These are phyloP conservation scores for Amphibolis antarctica DNA, from an alignment of 106 monocot genomes.

Conservation along the genomic window DNA sequence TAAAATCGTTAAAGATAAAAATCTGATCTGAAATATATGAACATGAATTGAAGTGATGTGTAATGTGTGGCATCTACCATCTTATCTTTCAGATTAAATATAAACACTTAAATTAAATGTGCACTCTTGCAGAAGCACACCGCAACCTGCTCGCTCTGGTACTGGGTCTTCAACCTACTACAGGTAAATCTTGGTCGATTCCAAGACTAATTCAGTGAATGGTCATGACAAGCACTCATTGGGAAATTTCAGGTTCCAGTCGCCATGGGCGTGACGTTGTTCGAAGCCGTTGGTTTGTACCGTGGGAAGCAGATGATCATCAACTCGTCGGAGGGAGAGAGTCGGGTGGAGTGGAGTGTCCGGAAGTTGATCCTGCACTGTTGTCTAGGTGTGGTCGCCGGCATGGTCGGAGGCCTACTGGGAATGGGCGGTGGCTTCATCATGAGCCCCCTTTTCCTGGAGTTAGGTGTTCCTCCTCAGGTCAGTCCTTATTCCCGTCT, in stretches of 20 bases:
- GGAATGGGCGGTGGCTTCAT: conserved; percentile 59
- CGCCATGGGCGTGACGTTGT: conserved; percentile 52
- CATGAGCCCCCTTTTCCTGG: conserved; percentile 41
- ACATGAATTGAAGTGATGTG: no score
- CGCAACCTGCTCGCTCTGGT: conserved; percentile 38
- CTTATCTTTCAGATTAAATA: no score
- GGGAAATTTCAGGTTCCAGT: conserved; percentile 96
- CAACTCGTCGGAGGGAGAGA: conserved; percentile 55
- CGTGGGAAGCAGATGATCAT: conserved; percentile 51
- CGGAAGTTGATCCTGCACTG: conserved; percentile 24
- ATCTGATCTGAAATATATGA: no score
- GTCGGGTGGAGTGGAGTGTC: conserved; percentile 23
- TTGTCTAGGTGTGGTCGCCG: conserved; percentile 28
- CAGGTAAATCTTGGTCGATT: conserved; percentile 25
- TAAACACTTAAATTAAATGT: no score
- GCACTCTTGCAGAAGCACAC: conserved; percentile 65
- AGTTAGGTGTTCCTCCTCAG: conserved; percentile 54
- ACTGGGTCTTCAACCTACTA: conserved; percentile 56
- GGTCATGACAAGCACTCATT: no score
- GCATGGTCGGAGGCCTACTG: conserved; percentile 42
- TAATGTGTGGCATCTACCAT: no score
- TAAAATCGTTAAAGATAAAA: no score
- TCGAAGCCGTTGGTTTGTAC: conserved; percentile 54
- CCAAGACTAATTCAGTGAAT: conserved; percentile 11
- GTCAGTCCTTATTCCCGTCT: conserved; percentile 2